Evolutionary conservation across 2,329 filamentous ascomycete genomes (phyloP), one percentile per base, ranked within the genome.

Genomic region (Sporothrix brasiliensis): DNA sequence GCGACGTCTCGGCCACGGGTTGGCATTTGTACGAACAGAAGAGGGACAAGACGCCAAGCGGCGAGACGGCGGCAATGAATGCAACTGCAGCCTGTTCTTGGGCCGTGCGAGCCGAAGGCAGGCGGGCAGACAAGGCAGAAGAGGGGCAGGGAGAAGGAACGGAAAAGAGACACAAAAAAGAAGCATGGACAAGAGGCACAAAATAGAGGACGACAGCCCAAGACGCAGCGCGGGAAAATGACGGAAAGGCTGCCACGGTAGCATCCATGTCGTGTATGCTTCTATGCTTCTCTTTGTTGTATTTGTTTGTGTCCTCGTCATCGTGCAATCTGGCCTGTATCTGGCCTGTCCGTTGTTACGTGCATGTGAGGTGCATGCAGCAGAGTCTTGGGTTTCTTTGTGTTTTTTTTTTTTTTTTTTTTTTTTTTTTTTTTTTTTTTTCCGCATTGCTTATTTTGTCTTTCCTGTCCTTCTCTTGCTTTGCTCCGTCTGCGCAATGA

Each of bases 51-150:
- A 53, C n/a, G 21, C n/a, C n/a, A 24, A 53, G 21, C 56, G 39
- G 39, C 34, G 53, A 56, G 53, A 10, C 19, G 27, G 56, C 56
- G 56, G 56, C 56, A 21, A 21, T 44, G 56, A 27, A 63, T 63
- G 39, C 13, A 14, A 47, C 58, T 63, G 58, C 13, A 27, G 21
- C 39, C 58, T 61, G 39, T 27, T 16, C 34, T 19, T 61, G n/a
- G 58, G n/a, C 58, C 39, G 58, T 61, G n/a, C 39, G 54, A 58
- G 30, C 30, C 19, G 54, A 47, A 21, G 58, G 58, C 34, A 63
- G 21, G 14, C 2, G 11, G 9, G 41, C 34, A 34, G 21, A 19
- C 11, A n/a, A 7, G 41, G 41, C 41, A 21, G 16, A n/a, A 30
- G 11, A 34, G 54, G 6, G 30, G 0, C 24, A 41, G 19, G 34